Evolutionary conservation across 345 rosid genomes (phyloP).

Genomic region (Crucihimalaya himalaica): DNA sequence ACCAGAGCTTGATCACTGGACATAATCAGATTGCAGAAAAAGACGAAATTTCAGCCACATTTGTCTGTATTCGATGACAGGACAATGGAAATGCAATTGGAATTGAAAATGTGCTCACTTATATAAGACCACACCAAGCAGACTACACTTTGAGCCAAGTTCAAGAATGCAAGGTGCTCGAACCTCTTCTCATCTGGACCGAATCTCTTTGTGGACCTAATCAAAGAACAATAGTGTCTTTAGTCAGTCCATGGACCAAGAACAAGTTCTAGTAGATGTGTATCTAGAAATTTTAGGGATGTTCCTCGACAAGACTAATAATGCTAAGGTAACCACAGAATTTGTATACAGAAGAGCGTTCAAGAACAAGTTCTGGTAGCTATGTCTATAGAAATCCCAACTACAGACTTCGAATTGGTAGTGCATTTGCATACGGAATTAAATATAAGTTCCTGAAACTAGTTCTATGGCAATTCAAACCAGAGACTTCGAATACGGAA

Average conservation of each 20-base stretch:
- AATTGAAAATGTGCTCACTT: constrained; percentile 50
- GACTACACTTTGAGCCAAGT: constrained; percentile 88
- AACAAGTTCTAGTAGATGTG: not conserved
- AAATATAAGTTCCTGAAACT: too few species aligned
- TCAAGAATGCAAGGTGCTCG: constrained; percentile 85
- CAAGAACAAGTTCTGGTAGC: not conserved
- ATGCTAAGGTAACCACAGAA: not conserved
- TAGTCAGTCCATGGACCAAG: not conserved
- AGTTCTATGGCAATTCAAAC: too few species aligned
- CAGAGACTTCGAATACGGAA: not conserved
- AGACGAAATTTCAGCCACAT: not conserved
- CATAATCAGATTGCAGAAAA: not conserved
- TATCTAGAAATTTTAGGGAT: not conserved
- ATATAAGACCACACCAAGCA: constrained; percentile 90
- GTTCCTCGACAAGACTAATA: not conserved
- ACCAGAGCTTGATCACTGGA: constrained; percentile 93
- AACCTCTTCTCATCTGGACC: constrained; percentile 56
- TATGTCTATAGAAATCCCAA: not conserved
- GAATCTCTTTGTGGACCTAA: constrained; percentile 59
- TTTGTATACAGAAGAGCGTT: not conserved
- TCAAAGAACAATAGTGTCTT: not conserved
- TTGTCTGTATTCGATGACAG: not conserved
- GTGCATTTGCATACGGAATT: too few species aligned
- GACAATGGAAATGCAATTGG: not conserved
- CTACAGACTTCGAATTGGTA: too few species aligned